Base-by-base conservation (phyloP, 1,284 basidiomycete species). In the Tausonia pullulans region DNA sequence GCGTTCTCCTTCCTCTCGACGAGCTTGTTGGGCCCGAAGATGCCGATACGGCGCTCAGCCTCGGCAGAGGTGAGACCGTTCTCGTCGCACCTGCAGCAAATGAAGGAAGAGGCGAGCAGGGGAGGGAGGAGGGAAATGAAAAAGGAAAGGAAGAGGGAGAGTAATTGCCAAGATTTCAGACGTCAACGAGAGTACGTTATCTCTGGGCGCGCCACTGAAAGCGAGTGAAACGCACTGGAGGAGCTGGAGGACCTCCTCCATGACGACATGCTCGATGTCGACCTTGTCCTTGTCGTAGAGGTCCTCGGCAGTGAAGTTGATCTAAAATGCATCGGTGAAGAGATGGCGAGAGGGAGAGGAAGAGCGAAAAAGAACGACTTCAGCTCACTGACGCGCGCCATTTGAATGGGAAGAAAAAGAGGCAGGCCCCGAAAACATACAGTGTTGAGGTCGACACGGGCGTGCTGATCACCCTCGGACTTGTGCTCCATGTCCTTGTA, bases 261-360 rank as follows among this genome's bases (percentile, higher is more conserved):
- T 88, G 72, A 92, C 88, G 74, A 98, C 87, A 59, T 91, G 94
- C 81, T 97, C 94, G 65, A 98, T 83, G 78, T 98, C 94, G 78
- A 98, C 94, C 82, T 98, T 98, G 80, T 97, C 92, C 81, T 95
- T 96, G 79, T 95, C 90, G 78, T 95, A 96, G 58, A 98, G 80
- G 78, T 98, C 92, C 78, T 94, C 90, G 10, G 90, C 90, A 76
- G 87, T 92, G 72, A 95, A 82, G 78, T 92, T 87, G 70, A 94
- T 68, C 65, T 66, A 39, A 58, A 5, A 27, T 27, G 2, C 27
- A 27, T 27, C 2, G 27, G 27, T 27, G 27, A 27, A 27, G 27
- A 27, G 27, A 27, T 27, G 27, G 27, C 27, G 27, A 27, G 27
- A 27, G 27, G 27, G 27, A 27, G 27, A 27, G 27, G 27, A 27